Conservation (phyloP, 768 basidiomycete genomes). For the Auriscalpium microsporum region DNA sequence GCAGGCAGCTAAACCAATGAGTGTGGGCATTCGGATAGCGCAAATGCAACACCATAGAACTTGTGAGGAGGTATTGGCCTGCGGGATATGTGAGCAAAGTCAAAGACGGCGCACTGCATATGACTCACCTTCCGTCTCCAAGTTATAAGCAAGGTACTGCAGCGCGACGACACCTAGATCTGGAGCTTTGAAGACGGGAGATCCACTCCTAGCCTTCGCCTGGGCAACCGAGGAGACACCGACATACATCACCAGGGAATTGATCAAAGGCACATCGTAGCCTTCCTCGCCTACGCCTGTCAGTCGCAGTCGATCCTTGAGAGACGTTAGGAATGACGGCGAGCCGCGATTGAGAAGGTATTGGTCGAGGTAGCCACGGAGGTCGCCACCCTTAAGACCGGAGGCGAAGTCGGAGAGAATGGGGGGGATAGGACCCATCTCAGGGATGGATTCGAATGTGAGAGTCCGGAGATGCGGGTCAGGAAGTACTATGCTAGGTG, state of each 20-base stretch:
- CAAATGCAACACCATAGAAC: slow-evolving; percentile 87
- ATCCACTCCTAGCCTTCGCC: slow-evolving; percentile 77
- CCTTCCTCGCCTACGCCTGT: slow-evolving; percentile 44
- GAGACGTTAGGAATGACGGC: slow-evolving; percentile 61
- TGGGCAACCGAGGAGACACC: slow-evolving; percentile 91
- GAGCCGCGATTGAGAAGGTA: slow-evolving; percentile 72
- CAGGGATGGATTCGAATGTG: slow-evolving; percentile 68
- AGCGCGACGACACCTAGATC: slow-evolving; percentile 83
- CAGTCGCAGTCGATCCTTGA: slow-evolving; percentile 68
- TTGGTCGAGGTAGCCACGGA: slow-evolving; percentile 75
- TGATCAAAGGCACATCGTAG: slow-evolving; percentile 87
- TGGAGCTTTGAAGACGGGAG: slow-evolving; percentile 68
- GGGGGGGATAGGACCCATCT: slow-evolving; percentile 89
- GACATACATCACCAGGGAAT: slow-evolving; percentile 91
- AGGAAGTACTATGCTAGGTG: slow-evolving; percentile 69
- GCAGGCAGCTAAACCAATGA: slow-evolving; percentile 90
- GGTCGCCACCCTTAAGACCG: slow-evolving; percentile 70
- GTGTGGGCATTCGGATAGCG: slow-evolving; percentile 99
- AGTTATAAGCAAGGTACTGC: slow-evolving; percentile 70
- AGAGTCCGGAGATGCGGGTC: slow-evolving; percentile 76
- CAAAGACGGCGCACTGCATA: no score
- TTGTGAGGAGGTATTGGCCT: slow-evolving; percentile 95
- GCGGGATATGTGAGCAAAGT: slow-evolving; percentile 4
- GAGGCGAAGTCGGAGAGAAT: slow-evolving; percentile 88
- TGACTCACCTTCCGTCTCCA: slow-evolving; percentile 82